These are phyloP conservation scores for Lentinula edodes DNA, from an alignment of 768 basidiomycete genomes.

Conservation along the genomic window DNA sequence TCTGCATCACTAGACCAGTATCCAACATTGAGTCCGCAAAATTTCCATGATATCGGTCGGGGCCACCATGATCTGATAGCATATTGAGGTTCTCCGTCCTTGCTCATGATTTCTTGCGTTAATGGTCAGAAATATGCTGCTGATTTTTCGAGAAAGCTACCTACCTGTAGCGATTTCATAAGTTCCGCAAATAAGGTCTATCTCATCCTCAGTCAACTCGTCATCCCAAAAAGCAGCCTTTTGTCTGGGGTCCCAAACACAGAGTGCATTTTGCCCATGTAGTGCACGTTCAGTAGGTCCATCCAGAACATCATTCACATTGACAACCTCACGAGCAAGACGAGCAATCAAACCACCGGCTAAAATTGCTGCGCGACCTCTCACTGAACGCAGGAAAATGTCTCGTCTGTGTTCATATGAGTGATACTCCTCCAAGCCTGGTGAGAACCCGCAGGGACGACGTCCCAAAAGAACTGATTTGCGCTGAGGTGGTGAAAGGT, in stretches of 20 bases:
- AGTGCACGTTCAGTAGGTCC: not conserved
- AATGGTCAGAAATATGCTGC: too few species aligned
- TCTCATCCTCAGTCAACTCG: not conserved
- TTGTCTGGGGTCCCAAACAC: not conserved
- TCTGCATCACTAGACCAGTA: not conserved
- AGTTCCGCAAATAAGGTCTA: not conserved
- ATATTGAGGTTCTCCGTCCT: not conserved
- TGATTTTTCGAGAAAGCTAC: not conserved
- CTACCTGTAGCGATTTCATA: not conserved
- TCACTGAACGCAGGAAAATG: not conserved
- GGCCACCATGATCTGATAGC: not conserved
- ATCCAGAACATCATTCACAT: not conserved
- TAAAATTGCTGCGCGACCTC: not conserved
- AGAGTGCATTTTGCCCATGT: not conserved
- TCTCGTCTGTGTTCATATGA: not conserved
- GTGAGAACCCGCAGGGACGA: not conserved
- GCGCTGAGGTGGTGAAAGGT: not conserved
- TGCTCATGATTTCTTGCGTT: not conserved
- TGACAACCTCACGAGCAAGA: not conserved
- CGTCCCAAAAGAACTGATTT: not conserved
- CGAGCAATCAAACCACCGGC: not conserved
- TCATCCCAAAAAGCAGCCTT: not conserved
- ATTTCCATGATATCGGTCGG: not conserved
- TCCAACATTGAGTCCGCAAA: not conserved
- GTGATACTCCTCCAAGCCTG: not conserved